Evolutionary conservation across 345 rosid species (phyloP).

Genomic region (Eucalyptus paniculata): DNA sequence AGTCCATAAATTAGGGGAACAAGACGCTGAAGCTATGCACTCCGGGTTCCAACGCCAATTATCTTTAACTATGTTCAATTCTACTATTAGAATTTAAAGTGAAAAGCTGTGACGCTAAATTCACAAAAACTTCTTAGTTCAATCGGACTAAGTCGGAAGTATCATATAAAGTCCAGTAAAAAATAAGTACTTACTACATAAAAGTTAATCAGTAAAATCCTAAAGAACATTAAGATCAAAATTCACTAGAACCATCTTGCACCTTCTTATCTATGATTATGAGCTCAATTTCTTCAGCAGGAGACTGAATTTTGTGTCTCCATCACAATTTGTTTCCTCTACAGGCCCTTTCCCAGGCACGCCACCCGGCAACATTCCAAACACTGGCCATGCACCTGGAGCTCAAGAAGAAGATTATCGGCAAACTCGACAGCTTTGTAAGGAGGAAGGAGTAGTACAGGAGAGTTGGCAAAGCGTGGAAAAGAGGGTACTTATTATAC

Average conservation of each 20-base stretch:
- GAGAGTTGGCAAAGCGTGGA: background rate
- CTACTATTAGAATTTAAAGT: background rate
- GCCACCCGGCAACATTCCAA: background rate
- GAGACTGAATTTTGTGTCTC: background rate
- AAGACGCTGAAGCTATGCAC: slow-evolving; percentile 53
- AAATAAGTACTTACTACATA: background rate
- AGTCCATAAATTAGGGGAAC: slow-evolving; percentile 12
- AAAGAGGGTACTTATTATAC: background rate
- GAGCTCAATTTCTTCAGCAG: background rate
- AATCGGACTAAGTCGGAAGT: background rate
- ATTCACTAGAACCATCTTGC: background rate
- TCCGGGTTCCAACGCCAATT: background rate
- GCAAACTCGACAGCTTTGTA: background rate
- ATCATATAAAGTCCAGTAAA: background rate
- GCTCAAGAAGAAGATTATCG: background rate
- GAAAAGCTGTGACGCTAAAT: no score
- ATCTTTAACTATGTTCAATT: background rate
- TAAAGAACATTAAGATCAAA: background rate
- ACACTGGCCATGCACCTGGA: background rate
- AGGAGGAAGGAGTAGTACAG: background rate
- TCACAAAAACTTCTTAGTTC: no score
- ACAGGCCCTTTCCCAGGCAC: background rate
- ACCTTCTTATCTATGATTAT: background rate
- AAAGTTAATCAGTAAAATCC: background rate
- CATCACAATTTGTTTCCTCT: background rate